Percentiles rank a stretch among this genome's conserved stretches.
Conservation (phyloP, 768 basidiomycete species). For the Hygrocybe punicea region DNA sequence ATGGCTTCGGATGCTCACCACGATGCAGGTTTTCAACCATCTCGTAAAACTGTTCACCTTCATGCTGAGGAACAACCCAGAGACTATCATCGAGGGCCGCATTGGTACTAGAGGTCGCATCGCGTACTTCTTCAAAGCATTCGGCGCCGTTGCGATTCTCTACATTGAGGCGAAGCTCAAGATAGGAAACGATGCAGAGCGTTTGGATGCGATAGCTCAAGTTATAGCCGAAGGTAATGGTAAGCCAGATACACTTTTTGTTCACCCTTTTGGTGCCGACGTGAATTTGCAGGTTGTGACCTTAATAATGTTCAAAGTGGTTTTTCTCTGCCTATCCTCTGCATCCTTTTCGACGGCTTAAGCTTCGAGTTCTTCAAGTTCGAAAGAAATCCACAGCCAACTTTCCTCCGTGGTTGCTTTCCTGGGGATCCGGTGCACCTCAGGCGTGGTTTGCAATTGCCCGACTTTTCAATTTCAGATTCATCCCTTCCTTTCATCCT, state of each 20-base stretch:
- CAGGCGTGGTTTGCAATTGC: conserved; percentile 20
- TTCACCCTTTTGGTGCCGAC: neutral
- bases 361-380: conserved; percentile 5
- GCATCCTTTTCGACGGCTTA: conserved; percentile 3
- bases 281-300: conserved; percentile 8
- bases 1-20: conserved; percentile 12
- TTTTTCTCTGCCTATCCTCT: conserved; percentile 1
- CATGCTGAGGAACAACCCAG: conserved; percentile 20
- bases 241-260: conserved; percentile 10
- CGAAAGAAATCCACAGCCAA: conserved; percentile 11
- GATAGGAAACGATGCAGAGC: conserved; percentile 14
- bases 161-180: conserved; percentile 21
- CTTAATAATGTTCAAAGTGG: neutral
- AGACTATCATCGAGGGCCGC: conserved; percentile 13
- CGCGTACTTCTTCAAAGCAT: conserved; percentile 20
- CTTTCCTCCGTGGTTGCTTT: conserved; percentile 24
- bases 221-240: conserved; percentile 20
- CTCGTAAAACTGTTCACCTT: conserved; percentile 17
- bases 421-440: conserved; percentile 20
- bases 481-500: conserved; percentile 21
- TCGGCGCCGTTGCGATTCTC: conserved; percentile 17
- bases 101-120: conserved; percentile 10
- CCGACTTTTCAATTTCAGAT: conserved; percentile 13
- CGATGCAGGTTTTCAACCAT: conserved; percentile 19
- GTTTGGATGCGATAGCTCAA: conserved; percentile 20